Evolutionary conservation across 73 alveolate genomes (phyloP).

Genomic region (Blepharisma stoltei): DNA sequence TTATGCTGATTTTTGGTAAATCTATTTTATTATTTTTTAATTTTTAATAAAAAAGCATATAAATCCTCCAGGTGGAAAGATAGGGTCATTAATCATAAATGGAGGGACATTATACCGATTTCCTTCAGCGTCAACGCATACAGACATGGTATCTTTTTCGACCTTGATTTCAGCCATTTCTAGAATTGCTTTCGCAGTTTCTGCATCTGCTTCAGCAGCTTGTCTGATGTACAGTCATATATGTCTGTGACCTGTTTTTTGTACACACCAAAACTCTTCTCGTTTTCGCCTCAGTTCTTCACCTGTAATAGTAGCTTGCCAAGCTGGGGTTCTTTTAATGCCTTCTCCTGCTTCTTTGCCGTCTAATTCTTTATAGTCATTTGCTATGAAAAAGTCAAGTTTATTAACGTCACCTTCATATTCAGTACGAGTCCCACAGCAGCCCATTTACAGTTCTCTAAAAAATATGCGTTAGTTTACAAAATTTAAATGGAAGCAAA

Average conservation of each 20-base stretch:
- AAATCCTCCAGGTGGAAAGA: too few relatives aligned
- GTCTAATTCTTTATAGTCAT: background rate
- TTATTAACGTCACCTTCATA: too few relatives aligned
- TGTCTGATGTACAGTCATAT: background rate
- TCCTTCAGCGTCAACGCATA: background rate
- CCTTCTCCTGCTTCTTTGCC: background rate
- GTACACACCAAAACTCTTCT: background rate
- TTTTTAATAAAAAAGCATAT: too few relatives aligned
- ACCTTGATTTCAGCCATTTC: background rate
- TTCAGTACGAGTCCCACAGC: too few relatives aligned
- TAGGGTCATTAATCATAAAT: background rate
- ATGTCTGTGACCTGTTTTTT: background rate
- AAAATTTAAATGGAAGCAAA: too few relatives aligned
- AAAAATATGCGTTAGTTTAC: too few relatives aligned
- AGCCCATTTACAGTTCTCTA: too few relatives aligned
- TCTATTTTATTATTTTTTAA: too few relatives aligned
- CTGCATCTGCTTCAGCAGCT: slow-evolving; percentile 13
- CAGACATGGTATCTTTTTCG: background rate
- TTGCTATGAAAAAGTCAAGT: background rate
- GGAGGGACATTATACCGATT: background rate
- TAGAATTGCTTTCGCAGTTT: background rate
- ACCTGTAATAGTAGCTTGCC: background rate
- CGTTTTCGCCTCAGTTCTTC: background rate
- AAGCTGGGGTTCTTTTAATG: background rate
- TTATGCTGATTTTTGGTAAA: too few relatives aligned